Evolutionary conservation across 176 grass and related monocot genomes (phyloP), one percentile per base, ranked within the genome.

Genomic region (Phyllostachys edulis): DNA sequence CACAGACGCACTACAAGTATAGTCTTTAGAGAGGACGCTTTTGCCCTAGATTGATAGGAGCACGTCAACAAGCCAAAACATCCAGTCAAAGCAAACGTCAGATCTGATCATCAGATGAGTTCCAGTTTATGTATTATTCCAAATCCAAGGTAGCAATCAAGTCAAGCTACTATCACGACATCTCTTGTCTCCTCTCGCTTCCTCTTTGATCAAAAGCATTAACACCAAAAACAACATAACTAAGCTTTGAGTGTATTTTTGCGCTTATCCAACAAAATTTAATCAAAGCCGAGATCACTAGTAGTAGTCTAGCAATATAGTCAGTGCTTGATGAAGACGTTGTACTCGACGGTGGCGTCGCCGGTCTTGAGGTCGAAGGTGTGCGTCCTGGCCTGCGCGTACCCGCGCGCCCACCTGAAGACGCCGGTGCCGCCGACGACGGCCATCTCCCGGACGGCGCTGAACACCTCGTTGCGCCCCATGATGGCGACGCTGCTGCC

Each of bases 331-430:
- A 94, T 83, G 44, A 64, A 89, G 63, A 94, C 64, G 45, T 94
- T 87, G 54, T 94, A 94, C 87, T 94, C 84, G 42, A 94, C 89
- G 17, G 88, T 86, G 69, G 89, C 89, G 38, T 94, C 85, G 5
- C 92, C 87, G 14, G 92, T 85, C 6, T 76, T 88, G 45, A 76
- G 1, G 63, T 85, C 62, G 0, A 85, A 0, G 3, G 80, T 69
- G 50, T 85, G 68, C 1, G 89, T 91, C 76, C 60, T 42, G 5
- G 80, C 80, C 76, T 91, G 87, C 9, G 79, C 90, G n/a, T 92
- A 94, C 9, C 92, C 89, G 4, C 81, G 9, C 0, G 92, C 87
- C 69, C 77, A 60, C 80, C 85, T 5, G 74, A 94, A 94, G 13
- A 76, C 46, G 9, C 92, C 84, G 61, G 84, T 87, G 17, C 92